These are phyloP conservation scores for Triticum monococcum DNA, from an alignment of 176 grass and related monocot genomes.

Conservation along the genomic window DNA sequence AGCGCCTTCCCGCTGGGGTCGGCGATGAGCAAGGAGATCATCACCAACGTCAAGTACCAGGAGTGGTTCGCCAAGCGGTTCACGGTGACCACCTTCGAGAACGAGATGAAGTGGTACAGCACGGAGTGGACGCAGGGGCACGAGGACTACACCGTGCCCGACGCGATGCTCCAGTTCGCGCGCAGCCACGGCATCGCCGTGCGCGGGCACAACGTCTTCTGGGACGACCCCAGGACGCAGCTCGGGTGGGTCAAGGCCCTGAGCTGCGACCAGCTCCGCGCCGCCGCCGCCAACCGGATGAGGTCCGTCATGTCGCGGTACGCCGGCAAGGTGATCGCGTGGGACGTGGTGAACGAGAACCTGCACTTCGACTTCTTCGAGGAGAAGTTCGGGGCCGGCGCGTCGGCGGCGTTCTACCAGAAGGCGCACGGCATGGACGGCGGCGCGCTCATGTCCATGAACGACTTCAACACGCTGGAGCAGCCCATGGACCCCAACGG, in stretches of 20 bases:
- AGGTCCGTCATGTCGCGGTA: slow-evolving; percentile 66
- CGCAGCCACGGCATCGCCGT: slow-evolving; percentile 46
- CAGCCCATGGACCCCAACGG: slow-evolving; percentile 34
- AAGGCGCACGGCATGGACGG: slow-evolving; percentile 56
- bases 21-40: slow-evolving; percentile 63
- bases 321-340: slow-evolving; percentile 70
- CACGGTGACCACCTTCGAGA: slow-evolving; percentile 93
- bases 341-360: slow-evolving; percentile 96
- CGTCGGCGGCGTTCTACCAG: slow-evolving; percentile 58
- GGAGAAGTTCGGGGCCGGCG: slow-evolving; percentile 40
- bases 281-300: slow-evolving; percentile 28
- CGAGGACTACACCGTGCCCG: slow-evolving; percentile 63
- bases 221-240: slow-evolving; percentile 60
- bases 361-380: slow-evolving; percentile 78
- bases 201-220: slow-evolving; percentile 85
- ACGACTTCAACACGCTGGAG: slow-evolving; percentile 93
- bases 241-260: slow-evolving; percentile 29
- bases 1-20: slow-evolving; percentile 69
- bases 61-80: slow-evolving; percentile 82
- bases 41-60: slow-evolving; percentile 58
- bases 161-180: slow-evolving; percentile 71
- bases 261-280: slow-evolving; percentile 9
- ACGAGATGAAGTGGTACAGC: slow-evolving; percentile 98
- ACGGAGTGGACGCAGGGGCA: slow-evolving; percentile 44
- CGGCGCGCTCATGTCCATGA: slow-evolving; percentile 60